A percentile compares a stretch with the other conserved stretches of the same genome.
These are phyloP conservation scores for Leonotis leonurus DNA, from an alignment of 257 asterid species.

Conservation along the genomic window DNA sequence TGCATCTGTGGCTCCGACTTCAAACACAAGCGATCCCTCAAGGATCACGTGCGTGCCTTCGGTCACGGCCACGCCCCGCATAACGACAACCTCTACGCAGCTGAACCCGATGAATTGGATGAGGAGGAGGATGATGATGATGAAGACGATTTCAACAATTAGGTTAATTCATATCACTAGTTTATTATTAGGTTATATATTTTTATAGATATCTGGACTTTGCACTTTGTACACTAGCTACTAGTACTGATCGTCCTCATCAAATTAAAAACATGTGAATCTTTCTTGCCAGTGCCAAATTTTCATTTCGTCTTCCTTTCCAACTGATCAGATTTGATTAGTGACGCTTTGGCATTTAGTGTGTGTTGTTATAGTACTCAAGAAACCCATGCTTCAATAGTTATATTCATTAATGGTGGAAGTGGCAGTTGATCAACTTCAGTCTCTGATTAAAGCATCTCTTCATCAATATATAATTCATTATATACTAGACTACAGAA, in stretches of 20 bases:
- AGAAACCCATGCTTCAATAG: conserved; percentile 39
- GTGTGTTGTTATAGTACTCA: conserved; percentile 9
- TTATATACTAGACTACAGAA: no score
- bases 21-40: conserved; percentile 82
- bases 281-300: background rate
- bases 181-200: background rate
- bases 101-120: background rate
- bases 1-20: conserved; percentile 90
- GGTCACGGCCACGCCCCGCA: conserved; percentile 79
- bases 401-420: conserved; percentile 30
- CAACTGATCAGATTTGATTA: conserved; percentile 30
- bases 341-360: conserved; percentile 44
- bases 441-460: conserved; percentile 27
- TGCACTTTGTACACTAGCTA: no score
- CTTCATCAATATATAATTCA: conserved; percentile 4
- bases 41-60: conserved; percentile 72
- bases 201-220: background rate
- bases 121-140: conserved; percentile 24
- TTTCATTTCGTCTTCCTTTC: background rate
- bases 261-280: conserved; percentile 36
- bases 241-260: background rate
- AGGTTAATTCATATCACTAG: background rate
- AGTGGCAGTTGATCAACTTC: conserved; percentile 34
- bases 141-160: background rate
- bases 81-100: conserved; percentile 36